Percentiles rank a stretch among this genome's conserved stretches.
Evolutionary conservation across 1,139 yeast genomes (phyloP).

Genomic region (Magnusiomyces sp.): DNA sequence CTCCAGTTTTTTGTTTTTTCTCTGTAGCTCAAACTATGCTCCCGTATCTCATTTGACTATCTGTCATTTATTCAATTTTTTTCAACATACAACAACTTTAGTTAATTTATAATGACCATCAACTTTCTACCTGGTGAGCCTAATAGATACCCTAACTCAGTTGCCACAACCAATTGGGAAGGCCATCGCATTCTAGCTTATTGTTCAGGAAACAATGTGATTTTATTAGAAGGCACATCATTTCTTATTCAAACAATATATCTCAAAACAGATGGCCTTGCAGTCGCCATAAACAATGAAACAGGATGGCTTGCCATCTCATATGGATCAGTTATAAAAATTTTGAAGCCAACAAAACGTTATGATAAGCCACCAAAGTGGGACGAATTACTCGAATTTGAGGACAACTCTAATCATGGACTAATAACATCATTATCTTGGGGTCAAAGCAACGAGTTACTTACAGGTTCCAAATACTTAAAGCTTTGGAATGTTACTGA

Average conservation of each 20-base stretch:
- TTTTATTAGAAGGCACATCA: constrained; percentile 47
- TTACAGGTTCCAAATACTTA: constrained; percentile 50
- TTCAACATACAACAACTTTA: neutral
- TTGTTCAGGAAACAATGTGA: constrained; percentile 82
- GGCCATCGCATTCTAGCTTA: constrained; percentile 58
- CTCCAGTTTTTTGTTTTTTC: neutral
- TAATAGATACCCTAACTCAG: constrained; percentile 46
- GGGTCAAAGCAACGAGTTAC: constrained; percentile 57
- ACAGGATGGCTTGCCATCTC: constrained; percentile 52
- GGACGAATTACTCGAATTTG: constrained; percentile 46
- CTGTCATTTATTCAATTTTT: neutral
- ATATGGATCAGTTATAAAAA: constrained; percentile 27
- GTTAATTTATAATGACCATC: constrained; percentile 20
- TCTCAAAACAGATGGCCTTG: constrained; percentile 54
- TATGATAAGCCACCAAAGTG: constrained; percentile 26
- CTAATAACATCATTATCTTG: constrained; percentile 51
- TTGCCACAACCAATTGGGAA: constrained; percentile 62
- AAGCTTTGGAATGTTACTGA: constrained; percentile 46
- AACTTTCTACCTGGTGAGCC: constrained; percentile 82
- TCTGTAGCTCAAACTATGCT: neutral
- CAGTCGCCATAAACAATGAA: constrained; percentile 51
- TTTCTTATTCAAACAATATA: constrained; percentile 68
- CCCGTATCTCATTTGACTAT: no score
- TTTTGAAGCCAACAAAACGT: constrained; percentile 22
- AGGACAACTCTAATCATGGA: constrained; percentile 28